Percentiles rank a stretch among this genome's conserved stretches.
Evolutionary conservation across 345 rosid species (phyloP).

Genomic region (Balakata baccata): DNA sequence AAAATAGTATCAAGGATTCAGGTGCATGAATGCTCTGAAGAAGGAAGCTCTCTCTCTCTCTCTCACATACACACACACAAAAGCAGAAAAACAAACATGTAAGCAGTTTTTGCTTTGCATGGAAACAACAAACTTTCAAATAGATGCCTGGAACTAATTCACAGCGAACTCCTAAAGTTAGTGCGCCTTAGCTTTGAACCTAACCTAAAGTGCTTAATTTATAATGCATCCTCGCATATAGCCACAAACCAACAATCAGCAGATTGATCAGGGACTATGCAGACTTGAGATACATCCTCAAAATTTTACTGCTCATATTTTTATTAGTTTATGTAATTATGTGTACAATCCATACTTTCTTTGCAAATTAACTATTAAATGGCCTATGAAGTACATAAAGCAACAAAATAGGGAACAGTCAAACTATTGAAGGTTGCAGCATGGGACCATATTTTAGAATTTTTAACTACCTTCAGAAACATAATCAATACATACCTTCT

Average conservation of each 20-base stretch:
- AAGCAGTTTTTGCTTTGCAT: not conserved
- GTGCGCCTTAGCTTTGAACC: not conserved
- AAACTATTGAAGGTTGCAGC: not conserved
- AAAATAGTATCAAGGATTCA: not conserved
- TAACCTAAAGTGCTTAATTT: not conserved
- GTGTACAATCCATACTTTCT: not conserved
- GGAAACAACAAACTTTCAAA: not conserved
- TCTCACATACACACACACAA: not conserved
- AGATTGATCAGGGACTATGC: not conserved
- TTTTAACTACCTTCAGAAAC: not conserved
- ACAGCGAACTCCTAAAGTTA: not conserved
- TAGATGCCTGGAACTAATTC: not conserved
- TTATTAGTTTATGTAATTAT: not conserved
- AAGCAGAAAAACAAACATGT: not conserved
- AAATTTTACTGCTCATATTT: not conserved
- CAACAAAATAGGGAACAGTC: not conserved
- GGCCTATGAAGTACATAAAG: not conserved
- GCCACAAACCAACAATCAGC: not conserved
- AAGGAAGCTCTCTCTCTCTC: not conserved
- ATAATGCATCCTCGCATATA: not conserved
- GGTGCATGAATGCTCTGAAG: slow-evolving; percentile 6
- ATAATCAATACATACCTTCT: slow-evolving; percentile 53
- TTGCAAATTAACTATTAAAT: not conserved
- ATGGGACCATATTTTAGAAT: not conserved
- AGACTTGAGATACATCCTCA: not conserved